These are phyloP conservation scores for Phanerochaete sordida DNA, from an alignment of 768 basidiomycete species.

Conservation along the genomic window DNA sequence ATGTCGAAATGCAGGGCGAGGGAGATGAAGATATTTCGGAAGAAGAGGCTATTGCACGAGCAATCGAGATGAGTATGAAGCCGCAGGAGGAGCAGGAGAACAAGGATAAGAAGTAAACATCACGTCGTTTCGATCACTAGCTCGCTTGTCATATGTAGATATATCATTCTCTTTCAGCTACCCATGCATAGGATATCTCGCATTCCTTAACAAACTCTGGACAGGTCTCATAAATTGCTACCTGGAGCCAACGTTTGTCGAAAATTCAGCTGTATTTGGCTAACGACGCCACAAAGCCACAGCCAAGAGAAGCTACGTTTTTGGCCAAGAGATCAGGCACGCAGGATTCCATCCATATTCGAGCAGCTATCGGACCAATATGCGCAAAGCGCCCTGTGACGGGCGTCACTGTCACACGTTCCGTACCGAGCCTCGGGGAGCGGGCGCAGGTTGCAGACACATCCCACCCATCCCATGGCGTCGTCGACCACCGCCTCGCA, in stretches of 20 bases:
- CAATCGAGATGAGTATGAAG: conserved; percentile 94
- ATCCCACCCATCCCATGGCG: conserved; percentile 50
- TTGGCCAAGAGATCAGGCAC: too few relatives aligned
- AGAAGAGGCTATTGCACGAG: conserved; percentile 86
- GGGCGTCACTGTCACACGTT: conserved; percentile 5
- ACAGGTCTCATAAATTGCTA: too few relatives aligned
- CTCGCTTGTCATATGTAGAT: not conserved
- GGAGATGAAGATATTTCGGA: conserved; percentile 73
- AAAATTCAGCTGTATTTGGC: not conserved
- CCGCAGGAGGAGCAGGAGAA: conserved; percentile 47
- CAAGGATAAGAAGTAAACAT: conserved; percentile 21
- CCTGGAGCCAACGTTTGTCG: too few relatives aligned
- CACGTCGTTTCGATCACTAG: not conserved
- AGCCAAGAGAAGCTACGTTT: too few relatives aligned
- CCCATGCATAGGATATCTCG: not conserved
- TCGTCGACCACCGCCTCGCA: conserved; percentile 80
- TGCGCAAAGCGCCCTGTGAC: not conserved
- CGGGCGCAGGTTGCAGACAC: not conserved
- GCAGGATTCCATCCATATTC: too few relatives aligned
- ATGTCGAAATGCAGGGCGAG: conserved; percentile 43
- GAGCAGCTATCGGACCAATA: too few relatives aligned
- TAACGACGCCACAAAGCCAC: too few relatives aligned
- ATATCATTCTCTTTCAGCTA: not conserved
- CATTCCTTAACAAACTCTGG: too few relatives aligned
- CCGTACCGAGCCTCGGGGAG: not conserved